Evolutionary conservation across 495 filamentous ascomycete genomes (phyloP).

Genomic region (Copromyces sp.): DNA sequence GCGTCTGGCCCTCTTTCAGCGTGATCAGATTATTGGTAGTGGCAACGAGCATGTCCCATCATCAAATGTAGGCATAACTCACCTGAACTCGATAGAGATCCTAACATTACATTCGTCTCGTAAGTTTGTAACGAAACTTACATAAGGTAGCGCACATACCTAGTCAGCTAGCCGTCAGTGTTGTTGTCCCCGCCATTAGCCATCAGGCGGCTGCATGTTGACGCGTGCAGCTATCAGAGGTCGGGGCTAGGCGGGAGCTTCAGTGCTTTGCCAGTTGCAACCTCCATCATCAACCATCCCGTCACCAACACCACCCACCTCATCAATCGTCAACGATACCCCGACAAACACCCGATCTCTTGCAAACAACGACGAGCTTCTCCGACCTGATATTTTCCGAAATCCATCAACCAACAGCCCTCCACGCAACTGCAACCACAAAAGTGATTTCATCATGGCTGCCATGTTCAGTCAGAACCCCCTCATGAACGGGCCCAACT

Average conservation of each 20-base stretch:
- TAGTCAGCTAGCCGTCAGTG: not conserved
- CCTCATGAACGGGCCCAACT: constrained; percentile 49
- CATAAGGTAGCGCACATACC: no score
- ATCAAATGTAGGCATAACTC: not conserved
- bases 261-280: not conserved
- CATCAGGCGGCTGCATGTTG: not conserved
- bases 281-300: not conserved
- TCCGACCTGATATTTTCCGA: not conserved
- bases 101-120: not conserved
- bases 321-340: not conserved
- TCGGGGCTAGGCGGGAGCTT: not conserved
- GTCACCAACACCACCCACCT: not conserved
- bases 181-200: not conserved
- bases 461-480: constrained; percentile 56
- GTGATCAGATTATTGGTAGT: not conserved
- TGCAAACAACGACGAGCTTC: not conserved
- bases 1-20: not conserved
- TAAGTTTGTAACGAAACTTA: not conserved
- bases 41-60: not conserved
- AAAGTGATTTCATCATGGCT: constrained; percentile 25
- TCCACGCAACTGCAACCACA: not conserved
- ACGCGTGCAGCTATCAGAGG: not conserved
- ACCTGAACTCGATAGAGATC: not conserved
- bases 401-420: not conserved
- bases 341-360: not conserved